Conservation (phyloP, 2,329 filamentous ascomycete genomes). For the Diaporthe ilicicola region DNA sequence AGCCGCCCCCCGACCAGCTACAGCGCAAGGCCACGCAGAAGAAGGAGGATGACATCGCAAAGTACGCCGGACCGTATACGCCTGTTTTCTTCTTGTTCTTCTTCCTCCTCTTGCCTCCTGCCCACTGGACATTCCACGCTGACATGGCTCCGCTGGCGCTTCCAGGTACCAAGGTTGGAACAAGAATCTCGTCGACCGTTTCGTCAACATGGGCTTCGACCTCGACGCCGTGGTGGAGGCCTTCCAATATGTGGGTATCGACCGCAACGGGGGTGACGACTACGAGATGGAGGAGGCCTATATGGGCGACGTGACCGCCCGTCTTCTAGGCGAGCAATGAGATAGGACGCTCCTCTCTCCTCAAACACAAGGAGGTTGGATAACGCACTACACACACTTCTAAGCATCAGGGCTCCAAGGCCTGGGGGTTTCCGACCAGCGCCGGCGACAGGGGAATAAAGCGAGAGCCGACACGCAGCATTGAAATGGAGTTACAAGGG, state of each 20-base stretch:
- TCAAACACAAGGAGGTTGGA: background rate
- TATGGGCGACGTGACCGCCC: slow-evolving; percentile 88
- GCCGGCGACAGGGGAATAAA: background rate
- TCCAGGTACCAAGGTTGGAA: slow-evolving; percentile 87
- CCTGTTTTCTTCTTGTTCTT: background rate
- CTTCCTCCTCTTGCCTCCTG: too few species aligned
- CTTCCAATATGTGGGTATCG: slow-evolving; percentile 83
- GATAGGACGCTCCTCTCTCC: background rate
- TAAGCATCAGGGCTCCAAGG: background rate
- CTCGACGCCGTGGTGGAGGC: slow-evolving; percentile 86
- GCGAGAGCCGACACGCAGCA: background rate
- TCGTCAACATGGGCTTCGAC: slow-evolving; percentile 91
- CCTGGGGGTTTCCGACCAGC: background rate
- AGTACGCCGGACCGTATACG: slow-evolving; percentile 39
- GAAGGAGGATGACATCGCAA: slow-evolving; percentile 63
- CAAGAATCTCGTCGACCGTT: slow-evolving; percentile 81
- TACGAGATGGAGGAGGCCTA: slow-evolving; percentile 90
- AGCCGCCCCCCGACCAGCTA: slow-evolving; percentile 46
- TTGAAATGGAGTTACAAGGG: slow-evolving; percentile 27
- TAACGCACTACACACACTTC: background rate
- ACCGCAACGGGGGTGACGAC: slow-evolving; percentile 78
- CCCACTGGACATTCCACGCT: background rate
- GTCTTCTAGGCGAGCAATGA: slow-evolving; percentile 80
- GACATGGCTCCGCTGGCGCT: slow-evolving; percentile 8
- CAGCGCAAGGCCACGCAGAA: slow-evolving; percentile 61